Conservation (phyloP, 441 rosid species). For the Euphorbia celastroides region DNA sequence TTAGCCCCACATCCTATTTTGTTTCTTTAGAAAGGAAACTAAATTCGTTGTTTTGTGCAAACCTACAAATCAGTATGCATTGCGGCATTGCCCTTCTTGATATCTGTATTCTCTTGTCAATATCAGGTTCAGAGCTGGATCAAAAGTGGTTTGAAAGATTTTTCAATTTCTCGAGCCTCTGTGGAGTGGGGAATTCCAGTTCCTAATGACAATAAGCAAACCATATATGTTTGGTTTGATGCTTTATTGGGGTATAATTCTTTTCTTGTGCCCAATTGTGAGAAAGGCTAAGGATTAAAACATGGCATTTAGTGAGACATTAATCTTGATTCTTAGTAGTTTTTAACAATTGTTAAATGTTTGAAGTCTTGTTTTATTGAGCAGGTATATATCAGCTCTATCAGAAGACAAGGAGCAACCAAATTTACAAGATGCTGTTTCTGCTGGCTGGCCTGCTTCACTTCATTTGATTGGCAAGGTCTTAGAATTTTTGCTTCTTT, state of each 20-base stretch:
- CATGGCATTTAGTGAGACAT: background rate
- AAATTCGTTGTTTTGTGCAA: background rate
- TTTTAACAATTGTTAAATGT: no score
- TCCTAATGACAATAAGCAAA: constrained; percentile 82
- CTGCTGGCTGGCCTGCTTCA: constrained; percentile 95
- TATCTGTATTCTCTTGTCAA: constrained; percentile 16
- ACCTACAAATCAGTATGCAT: background rate
- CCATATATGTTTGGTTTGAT: constrained; percentile 98
- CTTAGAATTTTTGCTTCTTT: constrained; percentile 14
- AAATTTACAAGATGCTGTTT: constrained; percentile 56
- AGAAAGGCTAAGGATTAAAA: no score
- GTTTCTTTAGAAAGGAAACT: background rate
- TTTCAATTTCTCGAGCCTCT: constrained; percentile 88
- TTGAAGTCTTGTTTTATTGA: constrained; percentile 10
- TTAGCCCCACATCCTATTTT: background rate
- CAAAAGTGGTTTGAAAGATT: constrained; percentile 78
- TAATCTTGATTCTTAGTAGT: background rate
- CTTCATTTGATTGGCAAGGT: constrained; percentile 97
- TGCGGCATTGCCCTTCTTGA: background rate
- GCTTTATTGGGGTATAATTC: constrained; percentile 77
- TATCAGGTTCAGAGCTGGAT: constrained; percentile 91
- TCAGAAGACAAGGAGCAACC: constrained; percentile 48
- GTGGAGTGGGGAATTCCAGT: constrained; percentile 98
- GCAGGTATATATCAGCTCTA: constrained; percentile 86
- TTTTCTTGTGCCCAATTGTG: background rate